Evolutionary conservation across 176 grass and related monocot species (phyloP).

Genomic region (Avena sativa): DNA sequence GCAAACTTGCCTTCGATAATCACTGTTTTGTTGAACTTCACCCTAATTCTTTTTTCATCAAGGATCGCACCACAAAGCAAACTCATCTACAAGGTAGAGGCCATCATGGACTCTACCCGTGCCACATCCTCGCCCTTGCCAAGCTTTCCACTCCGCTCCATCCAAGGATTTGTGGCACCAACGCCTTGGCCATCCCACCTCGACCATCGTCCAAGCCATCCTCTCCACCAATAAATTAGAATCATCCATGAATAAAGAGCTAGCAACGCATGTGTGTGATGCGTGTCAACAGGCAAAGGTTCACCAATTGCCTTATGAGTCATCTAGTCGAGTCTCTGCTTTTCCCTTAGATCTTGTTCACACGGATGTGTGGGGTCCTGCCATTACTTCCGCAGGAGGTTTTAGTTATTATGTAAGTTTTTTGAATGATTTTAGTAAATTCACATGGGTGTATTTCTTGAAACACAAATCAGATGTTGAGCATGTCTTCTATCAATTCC

Average conservation of each 20-base stretch:
- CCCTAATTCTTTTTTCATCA: not conserved
- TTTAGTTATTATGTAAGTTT: constrained; percentile 9
- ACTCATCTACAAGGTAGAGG: not conserved
- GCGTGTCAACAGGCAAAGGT: not conserved
- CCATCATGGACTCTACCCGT: not conserved
- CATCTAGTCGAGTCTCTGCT: not conserved
- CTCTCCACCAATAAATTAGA: no score
- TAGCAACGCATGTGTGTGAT: not conserved
- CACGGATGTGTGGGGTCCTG: not conserved
- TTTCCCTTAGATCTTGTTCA: not conserved
- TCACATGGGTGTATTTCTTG: not conserved
- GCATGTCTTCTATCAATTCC: not conserved
- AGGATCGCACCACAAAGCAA: not conserved
- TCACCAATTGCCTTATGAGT: not conserved
- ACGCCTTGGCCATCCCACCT: not conserved
- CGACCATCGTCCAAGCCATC: not conserved
- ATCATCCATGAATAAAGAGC: no score
- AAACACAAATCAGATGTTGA: not conserved
- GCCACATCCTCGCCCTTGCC: not conserved
- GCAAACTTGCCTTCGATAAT: not conserved
- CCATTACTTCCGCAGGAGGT: not conserved
- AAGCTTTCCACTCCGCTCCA: not conserved
- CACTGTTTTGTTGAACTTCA: not conserved
- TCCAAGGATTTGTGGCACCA: not conserved
- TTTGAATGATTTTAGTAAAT: not conserved